Conservation (phyloP, 768 basidiomycete species). For the Naematelia encephala region DNA sequence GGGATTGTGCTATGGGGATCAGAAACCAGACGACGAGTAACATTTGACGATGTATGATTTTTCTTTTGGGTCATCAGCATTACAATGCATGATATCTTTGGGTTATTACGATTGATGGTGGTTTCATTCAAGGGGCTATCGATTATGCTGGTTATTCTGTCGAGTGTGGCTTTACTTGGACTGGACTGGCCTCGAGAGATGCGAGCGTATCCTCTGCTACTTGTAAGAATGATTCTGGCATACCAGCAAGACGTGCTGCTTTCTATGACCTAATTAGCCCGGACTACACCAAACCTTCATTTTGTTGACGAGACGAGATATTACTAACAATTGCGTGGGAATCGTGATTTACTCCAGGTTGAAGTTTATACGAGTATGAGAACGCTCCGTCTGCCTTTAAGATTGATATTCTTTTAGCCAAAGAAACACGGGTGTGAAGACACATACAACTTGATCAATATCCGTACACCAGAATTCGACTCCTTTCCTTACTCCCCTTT, state of each 20-base stretch:
- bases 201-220: conserved; percentile 31
- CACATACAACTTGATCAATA: conserved; percentile 71
- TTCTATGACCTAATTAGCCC: conserved; percentile 55
- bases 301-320: background rate
- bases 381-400: conserved; percentile 66
- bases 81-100: no score
- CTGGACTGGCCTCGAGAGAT: conserved; percentile 1
- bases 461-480: conserved; percentile 87
- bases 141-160: no score
- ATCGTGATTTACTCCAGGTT: conserved; percentile 79
- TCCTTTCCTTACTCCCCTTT: conserved; percentile 43
- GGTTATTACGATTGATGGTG: no score
- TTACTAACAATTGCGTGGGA: conserved; percentile 63
- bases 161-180: background rate
- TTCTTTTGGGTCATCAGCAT: background rate
- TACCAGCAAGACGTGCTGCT: conserved; percentile 80
- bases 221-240: conserved; percentile 57
- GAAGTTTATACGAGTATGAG: conserved; percentile 75
- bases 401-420: background rate
- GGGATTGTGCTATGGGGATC: conserved; percentile 50
- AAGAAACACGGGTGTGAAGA: background rate
- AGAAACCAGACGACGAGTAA: background rate
- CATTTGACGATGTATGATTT: background rate
- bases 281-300: no score
- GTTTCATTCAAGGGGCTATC: no score